Evolutionary conservation across 1,139 yeast genomes (phyloP), one percentile per base, ranked within the genome.

Genomic region (Williopsis jadinii): DNA sequence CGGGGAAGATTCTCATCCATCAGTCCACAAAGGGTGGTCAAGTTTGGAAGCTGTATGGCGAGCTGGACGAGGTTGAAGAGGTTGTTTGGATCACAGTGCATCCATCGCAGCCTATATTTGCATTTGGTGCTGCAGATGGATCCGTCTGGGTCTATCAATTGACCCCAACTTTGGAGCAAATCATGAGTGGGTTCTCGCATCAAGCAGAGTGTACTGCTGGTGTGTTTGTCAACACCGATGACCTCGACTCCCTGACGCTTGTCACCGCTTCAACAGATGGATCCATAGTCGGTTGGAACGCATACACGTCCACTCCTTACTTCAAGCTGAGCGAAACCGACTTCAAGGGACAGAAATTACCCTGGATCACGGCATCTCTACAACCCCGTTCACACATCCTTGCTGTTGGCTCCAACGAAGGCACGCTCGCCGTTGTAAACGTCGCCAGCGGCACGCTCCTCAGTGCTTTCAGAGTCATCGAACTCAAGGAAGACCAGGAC

Each of bases 101-200:
- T 62, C 96, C 97, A 19, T 66, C 69, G 26, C 84, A 82, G 48
- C 72, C 77, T 28, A 75, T 80, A 43, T 86, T 92, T 67, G 97
- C 97, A n/a, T 86, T 87, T 58, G 97, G 98, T 46, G 92, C 90
- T 32, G 70, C 71, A 10, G 97, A 90, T 61, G 97, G 98, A 2
- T 82, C 95, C 0, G 95, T 90, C 11, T 92, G 97, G 95, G 88
- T 84, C 29, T 92, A 87, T 60, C 84, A 83, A 55, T 73, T 88
- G 37, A 62, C 71, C 38, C 73, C 73, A 41, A 63, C 73, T n/a
- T 61, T 80, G 44, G 82, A 74, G 35, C 86, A 82, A 59, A 65
- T 87, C 36, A 81, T 88, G 76, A 78, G 88, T 36, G 92, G 95
- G 27, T 83, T 78, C 58, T 77, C 81, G 30, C 97, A 86, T 64